A percentile compares a stretch with the other conserved stretches of the same genome.
phyloP scores from a whole-genome alignment of 2,329 filamentous ascomycete genomes.

The Plectosphaerella plurivora region DNA sequence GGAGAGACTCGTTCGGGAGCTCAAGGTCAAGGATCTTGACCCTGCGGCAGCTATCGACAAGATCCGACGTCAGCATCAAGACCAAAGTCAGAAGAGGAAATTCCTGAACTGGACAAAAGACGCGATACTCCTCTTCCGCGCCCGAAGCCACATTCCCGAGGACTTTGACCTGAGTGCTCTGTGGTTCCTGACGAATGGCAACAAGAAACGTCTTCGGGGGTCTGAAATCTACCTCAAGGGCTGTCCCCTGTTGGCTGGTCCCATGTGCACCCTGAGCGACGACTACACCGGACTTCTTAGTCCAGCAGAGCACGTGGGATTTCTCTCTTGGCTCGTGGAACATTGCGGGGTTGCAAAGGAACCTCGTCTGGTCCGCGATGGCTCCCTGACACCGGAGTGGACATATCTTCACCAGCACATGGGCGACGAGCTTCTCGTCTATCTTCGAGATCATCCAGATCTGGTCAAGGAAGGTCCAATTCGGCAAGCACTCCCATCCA shows the following conservation, averaged over 20 bases:
- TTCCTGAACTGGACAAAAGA: neutral
- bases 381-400: neutral
- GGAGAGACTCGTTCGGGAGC: neutral
- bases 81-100: neutral
- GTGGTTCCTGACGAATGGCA: neutral
- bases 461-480: neutral
- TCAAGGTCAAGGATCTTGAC: neutral
- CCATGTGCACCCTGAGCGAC: neutral
- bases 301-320: conserved; percentile 6
- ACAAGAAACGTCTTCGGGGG: neutral
- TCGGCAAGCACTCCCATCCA: neutral
- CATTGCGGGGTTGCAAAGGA: neutral
- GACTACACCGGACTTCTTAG: neutral
- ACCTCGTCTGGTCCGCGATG: neutral
- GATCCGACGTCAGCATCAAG: neutral
- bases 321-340: neutral
- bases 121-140: neutral
- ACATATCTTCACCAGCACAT: neutral
- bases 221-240: neutral
- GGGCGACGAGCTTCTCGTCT: neutral
- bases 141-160: neutral
- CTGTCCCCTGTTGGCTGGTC: neutral
- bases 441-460: neutral
- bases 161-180: neutral
- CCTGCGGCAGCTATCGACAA: neutral